Evolutionary conservation across 1,284 basidiomycete species (phyloP), one percentile per base, ranked within the genome.

Genomic region (Tremellales sp.): DNA sequence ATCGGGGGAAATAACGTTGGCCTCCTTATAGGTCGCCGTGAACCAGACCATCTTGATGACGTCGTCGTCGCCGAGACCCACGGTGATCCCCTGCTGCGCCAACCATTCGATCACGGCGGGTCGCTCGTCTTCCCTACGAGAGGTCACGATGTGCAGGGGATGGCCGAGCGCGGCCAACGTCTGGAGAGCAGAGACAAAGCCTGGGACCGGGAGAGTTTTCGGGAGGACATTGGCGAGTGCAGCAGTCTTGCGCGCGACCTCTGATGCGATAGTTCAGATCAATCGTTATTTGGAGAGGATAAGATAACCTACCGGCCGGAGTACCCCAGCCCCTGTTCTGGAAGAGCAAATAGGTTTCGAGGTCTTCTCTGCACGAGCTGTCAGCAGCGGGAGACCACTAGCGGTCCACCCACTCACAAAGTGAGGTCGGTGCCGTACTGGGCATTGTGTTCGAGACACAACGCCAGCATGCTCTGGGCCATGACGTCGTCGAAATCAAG

Each of bases 401-500:
- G n/a, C n/a, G n/a, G n/a, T n/a, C n/a, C 14, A n/a, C 10, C 3
- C 8, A 56, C 59, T 53, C 47, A 61, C 61, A 57, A 27, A 3
- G 50, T 61, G 38, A 63, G 25, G 38, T 62, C 50, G 2, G 58
- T 60, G 3, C 53, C 57, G 40, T 51, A 63, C 18, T 53, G 33
- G 5, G 40, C 40, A 29, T 65, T 65, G 47, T 61, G 62, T 26
- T 56, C 59, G 2, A 35, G 44, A 21, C 45, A 33, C 4, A 62
- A 45, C 8, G 57, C 56, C 8, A 46, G 50, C 33, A 60, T 56
- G 37, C 53, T 61, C 21, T 57, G 54, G 4, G 54, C 44, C 31
- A 57, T 61, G n/a, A 67, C 60, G 46, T 64, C 60, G 39, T 67
- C 67, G 40, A 66, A 61, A 39, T 69, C 66, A 27, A 69, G 48